phyloP scores from a whole-genome alignment of 495 filamentous ascomycete genomes.

The Tuber brumale region DNA sequence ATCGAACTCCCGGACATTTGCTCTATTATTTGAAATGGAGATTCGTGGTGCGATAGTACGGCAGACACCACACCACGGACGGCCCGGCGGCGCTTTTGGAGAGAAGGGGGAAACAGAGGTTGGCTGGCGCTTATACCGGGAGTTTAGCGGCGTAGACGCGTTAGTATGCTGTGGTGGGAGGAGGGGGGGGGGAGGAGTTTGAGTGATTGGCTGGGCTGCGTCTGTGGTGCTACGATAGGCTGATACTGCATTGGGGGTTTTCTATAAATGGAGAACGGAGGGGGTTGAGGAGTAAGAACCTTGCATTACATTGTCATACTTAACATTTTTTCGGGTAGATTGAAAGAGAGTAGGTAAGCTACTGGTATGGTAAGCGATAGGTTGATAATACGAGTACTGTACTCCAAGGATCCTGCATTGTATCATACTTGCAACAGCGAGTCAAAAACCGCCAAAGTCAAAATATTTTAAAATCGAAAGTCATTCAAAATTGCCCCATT shows the following conservation, averaged over 20 bases:
- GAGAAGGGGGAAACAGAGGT: neutral
- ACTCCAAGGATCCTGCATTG: neutral
- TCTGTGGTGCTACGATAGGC: neutral
- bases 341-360: neutral
- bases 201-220: neutral
- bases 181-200: neutral
- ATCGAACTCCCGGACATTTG: neutral
- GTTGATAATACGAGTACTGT: neutral
- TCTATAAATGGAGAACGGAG: no score
- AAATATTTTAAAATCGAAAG: neutral
- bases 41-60: neutral
- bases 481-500: neutral
- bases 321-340: neutral
- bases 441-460: neutral
- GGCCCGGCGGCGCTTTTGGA: neutral
- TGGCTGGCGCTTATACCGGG: neutral
- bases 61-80: neutral
- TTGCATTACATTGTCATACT: neutral
- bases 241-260: neutral
- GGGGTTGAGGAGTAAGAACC: neutral
- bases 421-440: neutral
- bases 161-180: neutral
- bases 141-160: neutral
- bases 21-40: no score
- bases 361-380: neutral